phyloP scores from a whole-genome alignment of 768 basidiomycete species.

The Xerocomellus chrysenteron region DNA sequence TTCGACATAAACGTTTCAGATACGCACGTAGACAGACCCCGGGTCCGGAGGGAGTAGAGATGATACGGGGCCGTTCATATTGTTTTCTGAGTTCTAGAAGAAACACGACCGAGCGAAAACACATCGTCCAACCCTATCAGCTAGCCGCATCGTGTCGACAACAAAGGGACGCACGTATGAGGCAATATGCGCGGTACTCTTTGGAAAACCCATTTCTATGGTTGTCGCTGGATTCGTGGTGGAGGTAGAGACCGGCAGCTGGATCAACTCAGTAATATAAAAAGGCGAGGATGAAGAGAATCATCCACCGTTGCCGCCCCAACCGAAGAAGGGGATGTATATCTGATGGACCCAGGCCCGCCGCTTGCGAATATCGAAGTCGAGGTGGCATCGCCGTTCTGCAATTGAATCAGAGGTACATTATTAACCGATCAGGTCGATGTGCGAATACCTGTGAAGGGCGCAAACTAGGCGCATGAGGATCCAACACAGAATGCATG shows the following conservation, averaged over 20 bases:
- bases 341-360: slow-evolving; percentile 6
- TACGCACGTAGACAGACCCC: slow-evolving; percentile 23
- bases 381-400: slow-evolving; percentile 16
- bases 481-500: slow-evolving; percentile 5
- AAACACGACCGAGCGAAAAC: background rate
- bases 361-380: slow-evolving; percentile 11
- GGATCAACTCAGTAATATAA: slow-evolving; percentile 10
- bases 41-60: slow-evolving; percentile 6
- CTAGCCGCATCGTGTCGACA: background rate
- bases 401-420: slow-evolving; percentile 13
- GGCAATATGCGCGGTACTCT: background rate
- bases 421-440: background rate
- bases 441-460: slow-evolving; percentile 15
- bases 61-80: background rate
- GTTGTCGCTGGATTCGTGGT: background rate
- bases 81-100: slow-evolving; percentile 10
- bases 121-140: background rate
- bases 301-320: slow-evolving; percentile 17
- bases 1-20: background rate
- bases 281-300: slow-evolving; percentile 1
- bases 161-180: slow-evolving; percentile 9
- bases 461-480: slow-evolving; percentile 8
- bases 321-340: slow-evolving; percentile 4
- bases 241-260: slow-evolving; percentile 9
- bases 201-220: slow-evolving; percentile 19